A percentile compares a stretch with the other conserved stretches of the same genome.
These are phyloP conservation scores for Phaeolepiota aurea DNA, from an alignment of 768 basidiomycete species.

Conservation along the genomic window DNA sequence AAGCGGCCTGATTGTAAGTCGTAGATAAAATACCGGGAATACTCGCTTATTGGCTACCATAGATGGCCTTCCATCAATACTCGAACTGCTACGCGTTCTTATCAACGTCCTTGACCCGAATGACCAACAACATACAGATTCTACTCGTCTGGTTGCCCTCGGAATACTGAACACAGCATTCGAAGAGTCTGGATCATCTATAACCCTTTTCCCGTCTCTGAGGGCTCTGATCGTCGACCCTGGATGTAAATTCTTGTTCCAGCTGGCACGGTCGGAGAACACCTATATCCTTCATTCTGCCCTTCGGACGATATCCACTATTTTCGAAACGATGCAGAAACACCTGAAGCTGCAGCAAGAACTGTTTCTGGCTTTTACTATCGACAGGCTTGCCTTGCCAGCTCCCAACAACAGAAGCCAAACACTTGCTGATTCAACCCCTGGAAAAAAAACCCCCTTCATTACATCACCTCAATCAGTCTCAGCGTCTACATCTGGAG, in stretches of 20 bases:
- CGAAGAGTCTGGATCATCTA: constrained; percentile 70
- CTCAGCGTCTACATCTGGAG: constrained; percentile 37
- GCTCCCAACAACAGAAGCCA: constrained; percentile 16
- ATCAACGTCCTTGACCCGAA: constrained; percentile 93
- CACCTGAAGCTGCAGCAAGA: constrained; percentile 93
- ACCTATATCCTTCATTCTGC: constrained; percentile 69
- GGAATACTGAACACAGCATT: constrained; percentile 83
- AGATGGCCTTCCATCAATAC: constrained; percentile 88
- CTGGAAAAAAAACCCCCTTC: constrained; percentile 24
- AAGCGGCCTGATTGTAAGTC: constrained; percentile 35
- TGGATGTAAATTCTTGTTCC: constrained; percentile 95
- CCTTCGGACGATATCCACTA: constrained; percentile 78
- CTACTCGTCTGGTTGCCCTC: constrained; percentile 84
- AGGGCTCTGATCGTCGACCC: constrained; percentile 73
- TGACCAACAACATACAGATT: constrained; percentile 93
- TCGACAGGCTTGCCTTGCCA: constrained; percentile 81
- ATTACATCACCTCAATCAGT: constrained; percentile 44
- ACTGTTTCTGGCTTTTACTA: constrained; percentile 87
- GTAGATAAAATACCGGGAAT: neutral
- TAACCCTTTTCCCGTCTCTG: constrained; percentile 75
- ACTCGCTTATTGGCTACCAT: constrained; percentile 8
- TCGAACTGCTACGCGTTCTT: constrained; percentile 89
- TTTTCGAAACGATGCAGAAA: constrained; percentile 80
- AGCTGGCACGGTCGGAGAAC: constrained; percentile 89
- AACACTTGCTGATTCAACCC: constrained; percentile 8